Percentiles rank a stretch among this genome's conserved stretches.
These are phyloP conservation scores for Tremellales sp. DNA, from an alignment of 1,284 basidiomycete species.

Conservation along the genomic window DNA sequence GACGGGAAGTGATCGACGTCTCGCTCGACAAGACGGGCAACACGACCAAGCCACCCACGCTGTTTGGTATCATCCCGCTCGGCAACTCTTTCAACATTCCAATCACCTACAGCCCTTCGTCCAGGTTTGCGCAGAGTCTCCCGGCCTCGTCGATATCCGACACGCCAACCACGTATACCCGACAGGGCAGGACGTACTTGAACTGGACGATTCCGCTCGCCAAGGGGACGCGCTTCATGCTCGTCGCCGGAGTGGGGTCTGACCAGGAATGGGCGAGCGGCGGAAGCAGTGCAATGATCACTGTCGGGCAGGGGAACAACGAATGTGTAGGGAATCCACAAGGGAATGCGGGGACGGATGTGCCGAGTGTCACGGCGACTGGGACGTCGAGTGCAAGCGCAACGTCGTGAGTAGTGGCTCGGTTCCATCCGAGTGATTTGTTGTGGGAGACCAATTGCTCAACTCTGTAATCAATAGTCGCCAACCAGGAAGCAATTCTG, in stretches of 20 bases:
- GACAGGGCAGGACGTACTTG: slow-evolving; percentile 35
- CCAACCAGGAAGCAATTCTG: too few relatives aligned
- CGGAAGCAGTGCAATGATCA: slow-evolving; percentile 40
- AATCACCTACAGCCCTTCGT: slow-evolving; percentile 30
- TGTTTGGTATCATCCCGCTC: slow-evolving; percentile 46
- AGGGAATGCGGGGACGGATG: slow-evolving; percentile 8
- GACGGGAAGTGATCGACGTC: neutral
- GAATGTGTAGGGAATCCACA: slow-evolving; percentile 24
- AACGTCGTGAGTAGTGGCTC: too few relatives aligned
- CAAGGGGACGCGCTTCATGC: slow-evolving; percentile 45
- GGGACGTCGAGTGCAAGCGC: too few relatives aligned
- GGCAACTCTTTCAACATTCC: slow-evolving; percentile 46
- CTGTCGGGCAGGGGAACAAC: slow-evolving; percentile 40
- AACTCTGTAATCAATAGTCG: too few relatives aligned
- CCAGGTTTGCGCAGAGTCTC: slow-evolving; percentile 29
- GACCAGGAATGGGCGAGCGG: slow-evolving; percentile 44
- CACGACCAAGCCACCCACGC: slow-evolving; percentile 42
- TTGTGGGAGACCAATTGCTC: too few relatives aligned
- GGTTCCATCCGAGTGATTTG: too few relatives aligned
- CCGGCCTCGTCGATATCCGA: slow-evolving; percentile 29
- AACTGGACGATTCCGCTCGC: slow-evolving; percentile 44
- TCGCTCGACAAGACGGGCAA: slow-evolving; percentile 26
- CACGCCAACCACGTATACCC: slow-evolving; percentile 37
- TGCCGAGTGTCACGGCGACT: slow-evolving; percentile 34
- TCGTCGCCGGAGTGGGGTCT: slow-evolving; percentile 44